Evolutionary conservation across 2,329 filamentous ascomycete species (phyloP), one percentile per base, ranked within the genome.

Genomic region (Ophiostoma quercus): DNA sequence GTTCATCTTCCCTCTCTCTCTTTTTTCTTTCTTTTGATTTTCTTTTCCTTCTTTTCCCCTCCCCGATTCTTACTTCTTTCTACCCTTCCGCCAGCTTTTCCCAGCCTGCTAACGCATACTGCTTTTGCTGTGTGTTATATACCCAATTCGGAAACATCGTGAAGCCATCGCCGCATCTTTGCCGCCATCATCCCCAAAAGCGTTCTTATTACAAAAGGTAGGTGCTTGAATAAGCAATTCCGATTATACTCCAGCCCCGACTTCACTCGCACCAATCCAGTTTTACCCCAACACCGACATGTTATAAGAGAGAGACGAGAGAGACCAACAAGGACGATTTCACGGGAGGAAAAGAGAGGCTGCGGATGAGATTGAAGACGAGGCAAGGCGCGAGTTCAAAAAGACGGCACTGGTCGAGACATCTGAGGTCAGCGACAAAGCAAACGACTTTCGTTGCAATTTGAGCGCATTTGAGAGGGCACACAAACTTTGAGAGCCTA

Each of bases 71-170:
- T 66, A 66, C 60, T 65, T 51, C 41, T 47, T 67, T 62, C 32
- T 29, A 76, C 73, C 72, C 29, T 66, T 43, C 71, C 73, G 72
- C 73, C 73, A 71, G 66, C 67, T 71, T 68, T 71, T 68, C 66
- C 68, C 68, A 73, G 73, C 70, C 70, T 72, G 72, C 72, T 66
- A 71, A 68, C 71, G 70, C 73, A 69, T 72, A 68, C 72, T 74
- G 74, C 72, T 70, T 72, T 71, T 72, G 70, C 72, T 70, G 71
- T 70, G 69, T 71, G 66, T 70, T 72, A 68, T 71, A 73, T 73
- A 74, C 73, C 73, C 73, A 71, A 74, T 74, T 68, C 69, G 73
- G 72, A 73, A 74, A 70, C 67, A 66, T 71, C 66, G 71, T 72
- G 32, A 63, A 34, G 29, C 60, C 29, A 34, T 63, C 60, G 60